phyloP scores from a whole-genome alignment of 2,329 filamentous ascomycete species.

The Simplicillium aogashimaense region DNA sequence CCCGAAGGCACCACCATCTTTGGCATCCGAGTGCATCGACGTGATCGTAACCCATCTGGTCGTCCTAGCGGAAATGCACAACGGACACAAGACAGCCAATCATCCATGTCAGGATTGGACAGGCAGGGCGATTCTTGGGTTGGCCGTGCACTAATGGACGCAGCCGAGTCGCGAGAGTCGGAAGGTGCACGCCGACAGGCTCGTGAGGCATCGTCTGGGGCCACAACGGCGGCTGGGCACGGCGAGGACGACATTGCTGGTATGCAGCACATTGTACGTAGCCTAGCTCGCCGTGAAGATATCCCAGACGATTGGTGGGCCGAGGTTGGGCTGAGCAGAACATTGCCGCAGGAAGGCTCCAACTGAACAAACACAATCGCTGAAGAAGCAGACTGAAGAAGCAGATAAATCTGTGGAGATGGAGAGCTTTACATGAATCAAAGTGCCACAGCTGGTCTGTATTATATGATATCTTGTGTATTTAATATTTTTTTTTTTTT shows the following conservation, averaged over 20 bases:
- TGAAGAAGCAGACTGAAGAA: constrained; percentile 8
- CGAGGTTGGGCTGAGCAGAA: constrained; percentile 55
- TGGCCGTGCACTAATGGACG: constrained; percentile 2
- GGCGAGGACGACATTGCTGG: constrained; percentile 38
- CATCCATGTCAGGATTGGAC: not conserved
- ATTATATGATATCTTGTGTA: too few relatives aligned
- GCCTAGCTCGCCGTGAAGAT: constrained; percentile 60
- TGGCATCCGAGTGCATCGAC: constrained; percentile 8
- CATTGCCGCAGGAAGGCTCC: too few relatives aligned
- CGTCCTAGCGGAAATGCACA: too few relatives aligned
- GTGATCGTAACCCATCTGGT: not conserved
- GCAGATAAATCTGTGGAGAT: constrained; percentile 15
- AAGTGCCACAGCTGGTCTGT: too few relatives aligned
- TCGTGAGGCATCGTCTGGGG: constrained; percentile 12
- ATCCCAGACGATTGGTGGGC: constrained; percentile 81
- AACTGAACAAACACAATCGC: too few relatives aligned
- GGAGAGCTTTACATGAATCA: too few relatives aligned
- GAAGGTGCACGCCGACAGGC: constrained; percentile 9
- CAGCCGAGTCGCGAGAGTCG: constrained; percentile 13
- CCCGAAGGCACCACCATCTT: constrained; percentile 4
- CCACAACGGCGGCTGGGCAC: constrained; percentile 9
- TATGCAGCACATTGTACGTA: constrained; percentile 64
- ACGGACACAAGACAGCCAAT: not conserved
- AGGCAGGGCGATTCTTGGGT: not conserved
- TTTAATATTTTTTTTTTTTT: too few relatives aligned